Conservation (phyloP, 2,329 filamentous ascomycete species). For the Arthrobotrys megalospora region DNA sequence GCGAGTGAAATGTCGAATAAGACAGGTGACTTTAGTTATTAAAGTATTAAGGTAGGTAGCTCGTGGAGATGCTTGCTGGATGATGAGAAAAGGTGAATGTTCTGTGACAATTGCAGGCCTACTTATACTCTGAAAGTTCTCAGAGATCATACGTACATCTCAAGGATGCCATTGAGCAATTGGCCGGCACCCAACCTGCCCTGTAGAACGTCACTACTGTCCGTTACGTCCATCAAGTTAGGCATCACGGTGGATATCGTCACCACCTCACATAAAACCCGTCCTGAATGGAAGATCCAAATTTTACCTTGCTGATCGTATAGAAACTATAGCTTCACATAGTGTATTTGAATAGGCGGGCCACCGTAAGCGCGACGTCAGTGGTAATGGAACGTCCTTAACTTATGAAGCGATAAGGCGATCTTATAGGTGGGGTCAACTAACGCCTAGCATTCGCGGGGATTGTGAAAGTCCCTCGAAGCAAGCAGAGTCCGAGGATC, state of each 20-base stretch:
- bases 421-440: slow-evolving; percentile 33
- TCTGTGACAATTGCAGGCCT: background rate
- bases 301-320: slow-evolving; percentile 39
- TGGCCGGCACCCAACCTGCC: too few relatives aligned
- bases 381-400: slow-evolving; percentile 6
- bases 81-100: slow-evolving; percentile 10
- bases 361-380: slow-evolving; percentile 22
- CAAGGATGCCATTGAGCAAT: too few relatives aligned
- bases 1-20: slow-evolving; percentile 36
- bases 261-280: background rate
- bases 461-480: background rate
- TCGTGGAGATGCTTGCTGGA: slow-evolving; percentile 8
- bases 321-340: slow-evolving; percentile 16
- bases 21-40: slow-evolving; percentile 5
- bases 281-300: background rate
- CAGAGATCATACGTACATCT: too few relatives aligned
- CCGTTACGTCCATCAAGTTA: background rate
- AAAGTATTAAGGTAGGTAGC: background rate
- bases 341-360: slow-evolving; percentile 11
- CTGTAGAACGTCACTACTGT: background rate
- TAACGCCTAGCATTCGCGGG: background rate
- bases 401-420: slow-evolving; percentile 13
- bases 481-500: background rate
- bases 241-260: slow-evolving; percentile 15
- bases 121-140: slow-evolving; percentile 33